A percentile compares a stretch with the other conserved stretches of the same genome.
Conservation (phyloP, 768 basidiomycete genomes). For the Leccinum boreale region DNA sequence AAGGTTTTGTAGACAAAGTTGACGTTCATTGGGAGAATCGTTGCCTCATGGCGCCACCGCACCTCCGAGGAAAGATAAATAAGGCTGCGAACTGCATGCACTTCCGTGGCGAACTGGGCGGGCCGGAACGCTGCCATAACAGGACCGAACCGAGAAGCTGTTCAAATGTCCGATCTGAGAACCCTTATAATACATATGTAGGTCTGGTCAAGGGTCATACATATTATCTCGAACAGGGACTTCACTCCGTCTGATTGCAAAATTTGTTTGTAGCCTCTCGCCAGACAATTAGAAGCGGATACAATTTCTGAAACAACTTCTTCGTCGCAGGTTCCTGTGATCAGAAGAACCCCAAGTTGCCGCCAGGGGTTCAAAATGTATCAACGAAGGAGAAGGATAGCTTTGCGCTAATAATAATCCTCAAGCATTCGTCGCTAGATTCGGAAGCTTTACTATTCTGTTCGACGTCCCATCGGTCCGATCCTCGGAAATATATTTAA, state of each 20-base stretch:
- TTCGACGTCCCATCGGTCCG: neutral
- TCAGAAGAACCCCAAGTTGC: neutral
- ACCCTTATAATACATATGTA: no score
- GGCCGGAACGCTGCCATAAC: neutral
- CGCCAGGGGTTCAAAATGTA: neutral
- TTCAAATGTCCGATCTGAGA: neutral
- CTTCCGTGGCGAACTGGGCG: neutral
- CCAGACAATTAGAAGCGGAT: neutral
- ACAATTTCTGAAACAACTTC: neutral
- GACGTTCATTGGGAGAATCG: neutral
- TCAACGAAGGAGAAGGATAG: neutral
- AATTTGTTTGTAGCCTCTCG: neutral
- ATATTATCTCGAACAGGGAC: no score
- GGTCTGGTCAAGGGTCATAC: no score
- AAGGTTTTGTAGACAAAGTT: neutral
- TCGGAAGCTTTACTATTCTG: neutral
- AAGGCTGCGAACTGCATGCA: neutral
- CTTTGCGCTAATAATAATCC: neutral
- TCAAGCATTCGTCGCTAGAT: neutral
- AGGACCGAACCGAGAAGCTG: neutral
- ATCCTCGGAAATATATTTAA: neutral
- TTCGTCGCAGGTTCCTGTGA: neutral
- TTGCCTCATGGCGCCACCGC: neutral
- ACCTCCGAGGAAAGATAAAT: neutral
- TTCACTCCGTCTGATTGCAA: no score